phyloP scores from a whole-genome alignment of 2,329 filamentous ascomycete species.

The Phialophora macrospora region DNA sequence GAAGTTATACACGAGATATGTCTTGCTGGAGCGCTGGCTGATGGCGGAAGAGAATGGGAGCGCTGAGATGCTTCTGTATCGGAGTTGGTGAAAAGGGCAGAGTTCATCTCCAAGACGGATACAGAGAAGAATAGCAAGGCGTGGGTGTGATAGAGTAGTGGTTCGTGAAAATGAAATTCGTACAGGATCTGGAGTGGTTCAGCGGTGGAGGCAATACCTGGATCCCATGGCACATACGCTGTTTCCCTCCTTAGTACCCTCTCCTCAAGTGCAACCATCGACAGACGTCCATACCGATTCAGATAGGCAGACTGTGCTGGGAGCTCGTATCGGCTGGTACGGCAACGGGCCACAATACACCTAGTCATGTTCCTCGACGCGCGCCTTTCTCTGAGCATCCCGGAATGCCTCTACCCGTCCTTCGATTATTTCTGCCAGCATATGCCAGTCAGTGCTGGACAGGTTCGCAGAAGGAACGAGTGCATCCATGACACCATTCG shows the following conservation, averaged over 20 bases:
- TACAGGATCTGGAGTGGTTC: not conserved
- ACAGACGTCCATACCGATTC: not conserved
- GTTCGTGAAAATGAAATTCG: not conserved
- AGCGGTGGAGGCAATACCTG: not conserved
- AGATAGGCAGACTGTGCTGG: not conserved
- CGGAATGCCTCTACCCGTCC: not conserved
- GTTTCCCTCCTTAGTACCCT: not conserved
- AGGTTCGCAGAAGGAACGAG: not conserved
- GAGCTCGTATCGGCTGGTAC: not conserved
- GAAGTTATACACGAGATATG: not conserved
- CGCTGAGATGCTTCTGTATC: not conserved
- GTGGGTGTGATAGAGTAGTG: too few species aligned
- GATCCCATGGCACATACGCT: not conserved
- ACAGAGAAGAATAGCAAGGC: not conserved
- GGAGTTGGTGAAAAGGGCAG: not conserved
- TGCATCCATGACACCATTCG: not conserved
- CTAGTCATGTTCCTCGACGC: not conserved
- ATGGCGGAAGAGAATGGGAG: not conserved
- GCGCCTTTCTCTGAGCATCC: not conserved
- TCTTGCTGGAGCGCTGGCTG: not conserved
- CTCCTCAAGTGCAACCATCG: not conserved
- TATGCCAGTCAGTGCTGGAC: not conserved
- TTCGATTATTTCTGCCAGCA: not conserved
- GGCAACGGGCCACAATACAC: not conserved
- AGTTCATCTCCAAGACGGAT: not conserved